Evolutionary conservation across 441 rosid species (phyloP), one percentile per base, ranked within the genome.

Genomic region (Eutrema salsugineum): DNA sequence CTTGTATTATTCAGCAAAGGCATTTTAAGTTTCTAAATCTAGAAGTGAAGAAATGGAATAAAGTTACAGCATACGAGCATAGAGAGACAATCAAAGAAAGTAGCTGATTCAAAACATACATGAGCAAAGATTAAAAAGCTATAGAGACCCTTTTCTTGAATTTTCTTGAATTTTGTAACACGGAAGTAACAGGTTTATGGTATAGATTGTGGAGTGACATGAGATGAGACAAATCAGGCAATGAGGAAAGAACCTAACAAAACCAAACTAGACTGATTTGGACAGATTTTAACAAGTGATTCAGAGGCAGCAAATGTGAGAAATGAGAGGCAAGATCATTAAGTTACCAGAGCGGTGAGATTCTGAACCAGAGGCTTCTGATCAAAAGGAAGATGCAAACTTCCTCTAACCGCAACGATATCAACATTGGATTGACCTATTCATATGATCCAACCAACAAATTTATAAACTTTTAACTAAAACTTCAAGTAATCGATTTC

Each of bases 361-460:
- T 94, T 92, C 73, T 92, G 97, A 77, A 94, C 95, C 61, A 86
- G 78, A 62, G 86, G 43, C 11, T 57, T 64, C 58, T 91, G 97
- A 85, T 92, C 89, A 73, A 79, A 87, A 66, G 94, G 88, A 74
- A 92, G 89, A 81, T 95, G 96, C 73, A 92, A 81, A 72, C 90
- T 91, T 56, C 91, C 99, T 81, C 78, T 87, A 66, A 91, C 73
- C 1, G 88, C 97, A 64, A 92, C 74, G 11, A 90, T 81, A 74
- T 83, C 84, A 63, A 94, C 22, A 61, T 76, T 70, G 1, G 87
- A 84, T 49, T 86, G 91, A 53, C 88, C 99, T 94, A 81, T 75
- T 55, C 74, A 77, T 65, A 48, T 58, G 55, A 44, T 30, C 77
- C 69, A 75, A 53, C 33, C 2, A 30, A 6, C 6, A 19, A 47